Percentiles rank a stretch among this genome's conserved stretches.
These are phyloP conservation scores for Sphaerulina populicola DNA, from an alignment of 2,329 filamentous ascomycete genomes.

Conservation along the genomic window DNA sequence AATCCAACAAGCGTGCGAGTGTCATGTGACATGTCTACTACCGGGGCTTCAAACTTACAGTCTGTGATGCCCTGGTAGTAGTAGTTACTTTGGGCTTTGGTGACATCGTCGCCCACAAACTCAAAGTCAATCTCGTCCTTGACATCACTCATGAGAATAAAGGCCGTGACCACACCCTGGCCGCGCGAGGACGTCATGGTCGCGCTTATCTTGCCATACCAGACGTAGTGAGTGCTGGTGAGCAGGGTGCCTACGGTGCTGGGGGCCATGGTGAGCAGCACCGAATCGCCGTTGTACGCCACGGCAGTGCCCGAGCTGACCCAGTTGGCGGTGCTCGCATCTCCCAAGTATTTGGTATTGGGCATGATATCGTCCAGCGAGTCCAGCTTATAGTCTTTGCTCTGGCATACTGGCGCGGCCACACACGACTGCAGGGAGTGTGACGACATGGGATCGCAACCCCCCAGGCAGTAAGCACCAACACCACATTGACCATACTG, in stretches of 20 bases:
- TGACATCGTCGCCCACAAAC: slow-evolving; percentile 73
- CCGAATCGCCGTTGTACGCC: slow-evolving; percentile 52
- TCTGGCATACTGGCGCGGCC: slow-evolving; percentile 73
- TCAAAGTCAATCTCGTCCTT: slow-evolving; percentile 99
- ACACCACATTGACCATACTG: slow-evolving; percentile 86
- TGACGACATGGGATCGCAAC: slow-evolving; percentile 83
- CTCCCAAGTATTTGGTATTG: slow-evolving; percentile 78
- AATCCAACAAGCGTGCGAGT: background rate
- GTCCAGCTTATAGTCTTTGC: slow-evolving; percentile 63
- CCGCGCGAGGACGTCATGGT: slow-evolving; percentile 77
- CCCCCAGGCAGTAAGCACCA: slow-evolving; percentile 90
- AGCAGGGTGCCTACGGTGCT: slow-evolving; percentile 80
- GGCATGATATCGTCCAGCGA: slow-evolving; percentile 60
- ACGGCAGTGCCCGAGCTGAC: slow-evolving; percentile 72
- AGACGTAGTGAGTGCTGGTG: slow-evolving; percentile 78
- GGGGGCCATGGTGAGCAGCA: slow-evolving; percentile 82
- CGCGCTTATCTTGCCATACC: slow-evolving; percentile 91
- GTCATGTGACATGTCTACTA: background rate
- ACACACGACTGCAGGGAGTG: slow-evolving; percentile 76
- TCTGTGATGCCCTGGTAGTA: slow-evolving; percentile 91
- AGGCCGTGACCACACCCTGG: slow-evolving; percentile 86
- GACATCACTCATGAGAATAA: slow-evolving; percentile 89
- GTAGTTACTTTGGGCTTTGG: slow-evolving; percentile 82
- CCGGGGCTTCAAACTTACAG: slow-evolving; percentile 60
- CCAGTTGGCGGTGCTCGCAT: slow-evolving; percentile 74